These are phyloP conservation scores for Withania somnifera DNA, from an alignment of 305 asterid species.

Conservation along the genomic window DNA sequence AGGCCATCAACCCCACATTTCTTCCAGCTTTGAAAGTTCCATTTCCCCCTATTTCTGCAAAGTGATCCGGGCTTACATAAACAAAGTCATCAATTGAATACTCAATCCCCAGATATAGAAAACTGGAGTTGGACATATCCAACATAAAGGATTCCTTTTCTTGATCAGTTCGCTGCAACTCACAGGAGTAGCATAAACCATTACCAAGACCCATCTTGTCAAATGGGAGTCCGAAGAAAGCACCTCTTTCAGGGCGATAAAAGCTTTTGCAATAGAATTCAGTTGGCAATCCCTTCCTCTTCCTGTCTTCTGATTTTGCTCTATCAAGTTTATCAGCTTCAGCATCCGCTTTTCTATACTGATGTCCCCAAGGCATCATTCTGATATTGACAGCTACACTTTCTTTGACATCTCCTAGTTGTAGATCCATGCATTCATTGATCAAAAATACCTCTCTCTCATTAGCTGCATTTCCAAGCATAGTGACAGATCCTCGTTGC, in stretches of 20 bases:
- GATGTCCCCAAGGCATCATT: conserved; percentile 79
- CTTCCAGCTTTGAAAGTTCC: conserved; percentile 70
- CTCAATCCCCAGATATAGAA: conserved; percentile 41
- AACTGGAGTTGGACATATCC: conserved; percentile 40
- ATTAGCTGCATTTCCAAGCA: conserved; percentile 78
- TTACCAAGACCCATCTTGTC: conserved; percentile 65
- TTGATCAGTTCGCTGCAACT: conserved; percentile 30
- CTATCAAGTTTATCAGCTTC: conserved; percentile 56
- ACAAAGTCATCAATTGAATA: conserved; percentile 57
- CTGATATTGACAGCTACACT: conserved; percentile 35
- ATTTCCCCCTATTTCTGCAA: conserved; percentile 41
- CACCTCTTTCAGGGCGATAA: conserved; percentile 84
- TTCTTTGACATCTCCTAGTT: conserved; percentile 49
- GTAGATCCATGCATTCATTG: conserved; percentile 53
- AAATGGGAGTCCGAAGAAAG: conserved; percentile 59
- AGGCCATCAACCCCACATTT: conserved; percentile 84
- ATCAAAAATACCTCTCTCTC: conserved; percentile 85
- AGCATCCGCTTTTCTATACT: conserved; percentile 59
- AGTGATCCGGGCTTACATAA: conserved; percentile 60
- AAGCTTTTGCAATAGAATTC: conserved; percentile 85
- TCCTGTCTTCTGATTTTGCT: conserved; percentile 75
- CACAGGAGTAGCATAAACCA: conserved; percentile 69
- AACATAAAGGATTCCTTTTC: conserved; percentile 29
- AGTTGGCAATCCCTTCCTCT: conserved; percentile 52
- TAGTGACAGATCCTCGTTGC: conserved; percentile 67